phyloP scores from a whole-genome alignment of 192 early-diverging fungal genomes.

The Thamnidium elegans region DNA sequence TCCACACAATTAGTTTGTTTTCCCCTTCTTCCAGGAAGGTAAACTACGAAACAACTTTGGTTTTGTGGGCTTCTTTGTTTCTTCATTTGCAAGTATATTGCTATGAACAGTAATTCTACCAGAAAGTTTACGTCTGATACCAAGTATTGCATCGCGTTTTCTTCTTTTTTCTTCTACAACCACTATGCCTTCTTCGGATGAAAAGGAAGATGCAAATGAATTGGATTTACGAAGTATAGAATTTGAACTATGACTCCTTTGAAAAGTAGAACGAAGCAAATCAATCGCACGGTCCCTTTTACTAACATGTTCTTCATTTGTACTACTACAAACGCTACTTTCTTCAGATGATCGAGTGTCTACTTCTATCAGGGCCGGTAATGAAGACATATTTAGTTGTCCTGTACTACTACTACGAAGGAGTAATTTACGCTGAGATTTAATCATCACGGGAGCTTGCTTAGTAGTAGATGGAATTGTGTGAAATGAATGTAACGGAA shows the following conservation, averaged over 20 bases:
- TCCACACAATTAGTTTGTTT: no score
- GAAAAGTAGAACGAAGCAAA: constrained; percentile 13
- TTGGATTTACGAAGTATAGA: background rate
- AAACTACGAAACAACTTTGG: constrained; percentile 5
- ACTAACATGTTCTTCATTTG: background rate
- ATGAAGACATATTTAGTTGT: background rate
- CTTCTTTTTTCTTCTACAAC: constrained; percentile 8
- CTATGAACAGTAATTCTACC: background rate
- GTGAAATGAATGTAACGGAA: background rate
- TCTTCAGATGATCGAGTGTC: constrained; percentile 4
- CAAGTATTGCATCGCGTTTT: constrained; percentile 11
- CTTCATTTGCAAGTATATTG: no score
- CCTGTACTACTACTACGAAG: background rate
- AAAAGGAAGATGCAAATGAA: background rate
- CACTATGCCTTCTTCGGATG: background rate
- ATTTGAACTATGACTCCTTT: background rate
- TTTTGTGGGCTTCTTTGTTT: no score
- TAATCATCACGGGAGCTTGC: background rate
- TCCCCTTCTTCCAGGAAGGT: constrained; percentile 5
- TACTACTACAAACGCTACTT: background rate
- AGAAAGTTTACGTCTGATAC: constrained; percentile 11
- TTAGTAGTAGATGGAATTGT: constrained; percentile 1
- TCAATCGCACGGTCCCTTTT: constrained; percentile 5
- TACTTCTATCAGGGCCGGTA: constrained; percentile 6
- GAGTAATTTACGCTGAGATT: background rate